Base-by-base conservation (phyloP, 345 rosid genomes). In the Populus nigra region DNA sequence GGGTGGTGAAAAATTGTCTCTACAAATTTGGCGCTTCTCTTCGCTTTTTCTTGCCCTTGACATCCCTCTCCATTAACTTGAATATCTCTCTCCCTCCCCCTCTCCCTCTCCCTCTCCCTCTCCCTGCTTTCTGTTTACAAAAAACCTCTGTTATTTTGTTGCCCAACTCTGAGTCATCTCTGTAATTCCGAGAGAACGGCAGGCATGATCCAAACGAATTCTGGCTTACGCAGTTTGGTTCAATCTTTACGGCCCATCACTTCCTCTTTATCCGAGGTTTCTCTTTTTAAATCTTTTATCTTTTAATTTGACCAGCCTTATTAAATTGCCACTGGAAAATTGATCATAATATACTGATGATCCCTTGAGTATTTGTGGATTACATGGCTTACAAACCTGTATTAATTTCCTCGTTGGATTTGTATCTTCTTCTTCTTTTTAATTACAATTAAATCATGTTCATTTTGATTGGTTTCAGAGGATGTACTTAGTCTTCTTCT, bases 201-300 rank as follows among this genome's bases (percentile, higher is more conserved):
- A 43, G 47, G 47, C 47, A 87, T 85, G 84, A 77, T 76, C 71
- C 82, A 69, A 17, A 69, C 67, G 65, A 71, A 55, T 73, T 66
- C 83, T 53, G 27, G 66, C 71, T 16, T 83, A n/a, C 71, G 74
- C 25, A n/a, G 39, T 57, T 63, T 83, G 76, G 31, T 79, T 43
- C 83, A 67, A 35, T 72, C 78, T 59, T 49, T 74, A 23, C 66
- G 73, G 22, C 11, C 72, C 71, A 23, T 47, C 29, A 22, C 43
- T 75, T 79, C 84, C 78, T 57, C 76, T 69, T 71, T 77, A 36
- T 77, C 80, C 8, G 78, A 79, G 85, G 90, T 83, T 53, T 11
- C 17, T n/a, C 7, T 9, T 41, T 73, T 10, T 61, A 22, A 15
- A 47, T 5, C 22, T 22, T 20, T 22, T 25, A 2, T 61, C 29